A percentile compares a stretch with the other conserved stretches of the same genome.
Conservation (phyloP, 2,329 filamentous ascomycete species). For the Xylaria sp. region DNA sequence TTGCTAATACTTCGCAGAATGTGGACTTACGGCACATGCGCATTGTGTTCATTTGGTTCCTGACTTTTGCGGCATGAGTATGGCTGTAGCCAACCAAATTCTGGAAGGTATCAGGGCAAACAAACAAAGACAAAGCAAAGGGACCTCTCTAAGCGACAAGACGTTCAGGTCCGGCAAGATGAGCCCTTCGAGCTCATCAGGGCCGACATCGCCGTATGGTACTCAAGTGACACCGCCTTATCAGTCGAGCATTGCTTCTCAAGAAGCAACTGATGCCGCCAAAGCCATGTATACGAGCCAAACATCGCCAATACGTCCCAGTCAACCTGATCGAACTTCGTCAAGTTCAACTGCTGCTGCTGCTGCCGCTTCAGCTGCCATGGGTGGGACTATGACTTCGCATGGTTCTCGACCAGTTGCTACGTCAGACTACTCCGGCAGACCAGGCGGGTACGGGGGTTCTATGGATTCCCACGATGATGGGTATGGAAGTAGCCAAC, state of each 20-base stretch:
- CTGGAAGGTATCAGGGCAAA: constrained; percentile 84
- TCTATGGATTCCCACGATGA: constrained; percentile 48
- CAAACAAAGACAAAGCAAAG: constrained; percentile 75
- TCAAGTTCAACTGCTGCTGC: constrained; percentile 67
- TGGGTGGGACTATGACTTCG: constrained; percentile 61
- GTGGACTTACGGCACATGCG: constrained; percentile 88
- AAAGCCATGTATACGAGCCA: constrained; percentile 70
- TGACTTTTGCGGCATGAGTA: constrained; percentile 99
- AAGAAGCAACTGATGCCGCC: constrained; percentile 72
- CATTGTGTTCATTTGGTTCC: constrained; percentile 94
- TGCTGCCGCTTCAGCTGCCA: constrained; percentile 64
- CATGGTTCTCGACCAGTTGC: constrained; percentile 47
- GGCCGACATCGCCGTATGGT: constrained; percentile 47
- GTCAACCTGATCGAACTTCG: constrained; percentile 65
- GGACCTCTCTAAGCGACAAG: constrained; percentile 69
- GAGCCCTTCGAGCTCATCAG: constrained; percentile 55
- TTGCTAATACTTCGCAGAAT: constrained; percentile 70
- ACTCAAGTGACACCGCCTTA: constrained; percentile 45
- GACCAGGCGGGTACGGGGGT: constrained; percentile 49
- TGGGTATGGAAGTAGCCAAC: constrained; percentile 45
- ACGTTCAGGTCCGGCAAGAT: constrained; percentile 70
- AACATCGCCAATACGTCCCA: constrained; percentile 62
- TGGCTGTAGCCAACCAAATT: constrained; percentile 96
- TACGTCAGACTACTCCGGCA: constrained; percentile 50
- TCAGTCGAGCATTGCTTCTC: constrained; percentile 53